These are phyloP conservation scores for Exserohilum rostratum DNA, from an alignment of 2,329 filamentous ascomycete species.

Conservation along the genomic window DNA sequence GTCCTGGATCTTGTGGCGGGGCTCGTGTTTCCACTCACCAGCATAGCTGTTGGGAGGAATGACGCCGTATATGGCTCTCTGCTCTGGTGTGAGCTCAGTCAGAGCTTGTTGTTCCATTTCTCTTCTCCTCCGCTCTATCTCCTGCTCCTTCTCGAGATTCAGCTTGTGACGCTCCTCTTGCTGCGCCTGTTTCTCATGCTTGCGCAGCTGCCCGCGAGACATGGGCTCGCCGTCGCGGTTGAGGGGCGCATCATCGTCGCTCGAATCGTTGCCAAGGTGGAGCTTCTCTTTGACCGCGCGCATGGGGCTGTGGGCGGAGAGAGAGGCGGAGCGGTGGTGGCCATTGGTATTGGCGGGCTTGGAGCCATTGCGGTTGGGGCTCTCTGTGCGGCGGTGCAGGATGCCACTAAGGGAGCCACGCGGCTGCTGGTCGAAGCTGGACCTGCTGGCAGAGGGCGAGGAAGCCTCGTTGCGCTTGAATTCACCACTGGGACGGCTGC, in stretches of 20 bases:
- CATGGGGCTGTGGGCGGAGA: constrained; percentile 46
- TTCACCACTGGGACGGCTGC: constrained; percentile 41
- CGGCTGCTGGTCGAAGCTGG: constrained; percentile 38
- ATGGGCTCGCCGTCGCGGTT: constrained; percentile 58
- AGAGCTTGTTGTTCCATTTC: constrained; percentile 57
- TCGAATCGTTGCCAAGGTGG: constrained; percentile 44
- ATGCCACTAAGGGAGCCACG: constrained; percentile 41
- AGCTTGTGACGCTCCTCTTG: constrained; percentile 54
- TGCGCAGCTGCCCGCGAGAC: constrained; percentile 57
- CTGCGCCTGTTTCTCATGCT: constrained; percentile 54
- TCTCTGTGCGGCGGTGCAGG: constrained; percentile 46
- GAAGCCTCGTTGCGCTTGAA: constrained; percentile 38
- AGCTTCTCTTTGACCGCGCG: constrained; percentile 50
- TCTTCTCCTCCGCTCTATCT: constrained; percentile 55
- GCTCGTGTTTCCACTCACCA: constrained; percentile 55
- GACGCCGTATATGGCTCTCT: constrained; percentile 64
- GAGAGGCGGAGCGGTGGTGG: constrained; percentile 34
- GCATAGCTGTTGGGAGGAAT: constrained; percentile 65
- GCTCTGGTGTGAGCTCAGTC: constrained; percentile 63
- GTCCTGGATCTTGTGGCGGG: constrained; percentile 57
- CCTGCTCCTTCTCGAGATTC: constrained; percentile 52
- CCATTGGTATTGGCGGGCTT: constrained; percentile 21
- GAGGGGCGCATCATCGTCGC: constrained; percentile 48
- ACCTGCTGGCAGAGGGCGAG: constrained; percentile 39
- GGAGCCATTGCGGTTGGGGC: constrained; percentile 37